Base-by-base conservation (phyloP, 2,329 filamentous ascomycete genomes). In the Stemphylium vesicarium region DNA sequence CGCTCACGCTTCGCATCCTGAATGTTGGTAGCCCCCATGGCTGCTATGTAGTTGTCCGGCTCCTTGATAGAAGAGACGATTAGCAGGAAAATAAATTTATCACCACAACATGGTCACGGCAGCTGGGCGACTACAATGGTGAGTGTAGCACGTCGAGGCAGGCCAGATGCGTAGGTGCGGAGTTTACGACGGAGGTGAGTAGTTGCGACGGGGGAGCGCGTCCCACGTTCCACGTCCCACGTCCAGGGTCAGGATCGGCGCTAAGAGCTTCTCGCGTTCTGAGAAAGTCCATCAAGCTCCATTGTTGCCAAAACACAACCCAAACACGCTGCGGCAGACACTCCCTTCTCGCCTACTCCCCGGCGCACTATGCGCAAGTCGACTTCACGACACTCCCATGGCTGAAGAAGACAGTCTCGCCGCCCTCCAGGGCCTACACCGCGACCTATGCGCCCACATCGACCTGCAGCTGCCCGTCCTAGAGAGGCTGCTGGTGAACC, bases 381-480 rank as follows among this genome's bases (percentile, higher is more conserved):
- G 32, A 43, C 56, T 22, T 47, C 46, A 51, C 62, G 60, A 66
- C 44, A 42, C 45, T 61, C 53, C 56, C 69, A 94, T 95, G 91
- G 86, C 88, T 75, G 88, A 89, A 71, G 80, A 86, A 73, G 87
- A 87, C 74, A 86, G 84, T 71, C 83, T 96, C 71, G 88, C 88
- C 71, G 85, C 87, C 77, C 86, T 98, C 69, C 88, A 93, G 79
- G 88, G 86, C 75, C 86, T 99, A 67, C 91, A 96, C 76, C 86
- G 90, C 75, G 92, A 96, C 78, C 86, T 99, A 59, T 81, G 89
- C 65, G 87, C 89, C 53, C 83, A 95, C 66, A 85, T 86, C 60
- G 88, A 95, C 69, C 85, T 86, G 52, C 85, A 88, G 24, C 77
- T 92, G 46, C 83, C 88, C 29, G 86, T 88, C 58, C 78, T 91